phyloP scores from a whole-genome alignment of 2,329 filamentous ascomycete species.

The Waltergamsia citrina region DNA sequence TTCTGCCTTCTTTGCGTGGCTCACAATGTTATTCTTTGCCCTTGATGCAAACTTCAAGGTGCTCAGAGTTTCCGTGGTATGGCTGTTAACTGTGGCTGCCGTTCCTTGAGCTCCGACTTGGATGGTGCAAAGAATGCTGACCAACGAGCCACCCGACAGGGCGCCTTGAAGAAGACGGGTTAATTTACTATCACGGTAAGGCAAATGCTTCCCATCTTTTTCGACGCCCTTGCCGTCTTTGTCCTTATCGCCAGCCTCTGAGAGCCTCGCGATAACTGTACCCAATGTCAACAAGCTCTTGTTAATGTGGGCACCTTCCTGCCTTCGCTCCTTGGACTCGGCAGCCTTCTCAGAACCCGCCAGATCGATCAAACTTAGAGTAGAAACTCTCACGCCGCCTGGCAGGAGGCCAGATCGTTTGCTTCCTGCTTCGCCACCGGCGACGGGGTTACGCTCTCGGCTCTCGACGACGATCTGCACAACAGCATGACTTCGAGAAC shows the following conservation, averaged over 20 bases:
- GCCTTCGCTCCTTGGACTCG: slow-evolving; percentile 85
- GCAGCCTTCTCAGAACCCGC: slow-evolving; percentile 94
- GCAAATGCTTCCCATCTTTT: slow-evolving; percentile 84
- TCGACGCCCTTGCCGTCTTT: slow-evolving; percentile 64
- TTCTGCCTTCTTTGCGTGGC: slow-evolving; percentile 89
- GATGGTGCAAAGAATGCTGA: slow-evolving; percentile 96
- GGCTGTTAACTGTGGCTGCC: slow-evolving; percentile 59
- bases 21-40: slow-evolving; percentile 96
- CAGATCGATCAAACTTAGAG: slow-evolving; percentile 88
- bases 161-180: slow-evolving; percentile 88
- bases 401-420: slow-evolving; percentile 65
- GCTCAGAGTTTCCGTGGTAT: slow-evolving; percentile 84
- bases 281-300: slow-evolving; percentile 92
- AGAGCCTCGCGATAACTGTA: slow-evolving; percentile 89
- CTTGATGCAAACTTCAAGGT: slow-evolving; percentile 94
- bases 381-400: slow-evolving; percentile 90
- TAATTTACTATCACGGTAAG: slow-evolving; percentile 95
- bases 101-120: slow-evolving; percentile 74
- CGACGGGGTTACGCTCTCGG: slow-evolving; percentile 64
- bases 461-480: slow-evolving; percentile 98
- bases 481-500: slow-evolving; percentile 94
- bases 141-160: slow-evolving; percentile 83
- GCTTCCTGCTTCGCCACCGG: slow-evolving; percentile 32
- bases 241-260: slow-evolving; percentile 81
- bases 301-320: slow-evolving; percentile 96